Conservation (phyloP, 345 rosid genomes). For the Lepidium sativum region DNA sequence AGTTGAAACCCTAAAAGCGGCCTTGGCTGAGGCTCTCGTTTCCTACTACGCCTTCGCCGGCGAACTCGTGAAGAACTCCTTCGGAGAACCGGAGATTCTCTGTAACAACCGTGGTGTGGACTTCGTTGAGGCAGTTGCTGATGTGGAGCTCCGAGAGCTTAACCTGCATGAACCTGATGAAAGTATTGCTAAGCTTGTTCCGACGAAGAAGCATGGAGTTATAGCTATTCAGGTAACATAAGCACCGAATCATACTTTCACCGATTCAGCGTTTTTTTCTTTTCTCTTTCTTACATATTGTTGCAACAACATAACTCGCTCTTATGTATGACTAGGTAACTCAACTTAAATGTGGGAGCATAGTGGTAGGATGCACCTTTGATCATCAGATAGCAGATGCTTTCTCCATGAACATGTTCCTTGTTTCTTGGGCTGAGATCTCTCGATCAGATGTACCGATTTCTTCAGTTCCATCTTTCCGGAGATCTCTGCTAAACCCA, state of each 20-base stretch:
- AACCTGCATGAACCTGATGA: slow-evolving; percentile 58
- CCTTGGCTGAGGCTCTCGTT: slow-evolving; percentile 53
- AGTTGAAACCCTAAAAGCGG: slow-evolving; percentile 37
- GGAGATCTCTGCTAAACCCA: slow-evolving; percentile 48
- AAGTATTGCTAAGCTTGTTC: slow-evolving; percentile 53
- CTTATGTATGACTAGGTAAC: slow-evolving; percentile 32
- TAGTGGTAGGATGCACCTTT: slow-evolving; percentile 63
- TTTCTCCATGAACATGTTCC: slow-evolving; percentile 59
- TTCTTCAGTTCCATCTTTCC: slow-evolving; percentile 38
- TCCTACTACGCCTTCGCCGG: slow-evolving; percentile 66
- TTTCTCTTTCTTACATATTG: background rate
- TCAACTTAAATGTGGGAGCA: slow-evolving; percentile 48
- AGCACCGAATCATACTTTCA: background rate
- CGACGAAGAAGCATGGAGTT: slow-evolving; percentile 46
- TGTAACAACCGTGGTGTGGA: slow-evolving; percentile 80
- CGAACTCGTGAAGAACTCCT: slow-evolving; percentile 43
- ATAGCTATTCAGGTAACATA: slow-evolving; percentile 58
- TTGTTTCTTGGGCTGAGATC: slow-evolving; percentile 55
- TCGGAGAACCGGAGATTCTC: slow-evolving; percentile 66
- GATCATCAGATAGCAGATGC: slow-evolving; percentile 76
- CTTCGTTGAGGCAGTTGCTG: slow-evolving; percentile 52
- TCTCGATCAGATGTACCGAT: slow-evolving; percentile 32
- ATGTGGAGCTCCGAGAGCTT: slow-evolving; percentile 40
- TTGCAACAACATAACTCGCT: background rate
- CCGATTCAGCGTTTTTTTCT: background rate